phyloP scores from a whole-genome alignment of 2,329 filamentous ascomycete genomes.

The Orbilia quercus region DNA sequence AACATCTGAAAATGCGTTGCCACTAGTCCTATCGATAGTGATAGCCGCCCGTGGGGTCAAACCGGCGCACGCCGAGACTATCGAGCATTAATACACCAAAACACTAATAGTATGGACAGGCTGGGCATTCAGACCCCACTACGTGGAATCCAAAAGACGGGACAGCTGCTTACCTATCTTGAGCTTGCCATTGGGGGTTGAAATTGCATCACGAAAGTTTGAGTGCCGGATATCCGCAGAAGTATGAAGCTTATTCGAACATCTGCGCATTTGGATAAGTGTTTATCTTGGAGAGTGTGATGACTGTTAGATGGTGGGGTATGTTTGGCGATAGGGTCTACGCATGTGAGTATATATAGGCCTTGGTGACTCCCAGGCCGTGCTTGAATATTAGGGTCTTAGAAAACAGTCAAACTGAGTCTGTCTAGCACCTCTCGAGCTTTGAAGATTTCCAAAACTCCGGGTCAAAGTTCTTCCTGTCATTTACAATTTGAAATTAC shows the following conservation, averaged over 20 bases:
- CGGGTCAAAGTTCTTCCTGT: too few species aligned
- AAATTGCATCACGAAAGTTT: slow-evolving; percentile 33
- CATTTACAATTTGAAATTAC: neutral
- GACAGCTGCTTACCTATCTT: slow-evolving; percentile 5
- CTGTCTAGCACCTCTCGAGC: neutral
- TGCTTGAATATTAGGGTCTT: neutral
- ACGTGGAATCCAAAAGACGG: neutral
- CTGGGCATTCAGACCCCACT: neutral
- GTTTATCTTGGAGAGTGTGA: too few species aligned
- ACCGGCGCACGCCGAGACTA: neutral
- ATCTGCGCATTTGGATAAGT: too few species aligned
- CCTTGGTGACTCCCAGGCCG: neutral
- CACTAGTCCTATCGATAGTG: neutral
- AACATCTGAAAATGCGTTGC: slow-evolving; percentile 11
- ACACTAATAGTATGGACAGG: neutral
- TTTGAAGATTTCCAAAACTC: neutral
- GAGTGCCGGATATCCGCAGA: slow-evolving; percentile 32
- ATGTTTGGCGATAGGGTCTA: too few species aligned
- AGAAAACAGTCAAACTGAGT: too few species aligned
- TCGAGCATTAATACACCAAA: neutral
- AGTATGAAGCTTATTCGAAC: too few species aligned
- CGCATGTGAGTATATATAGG: too few species aligned
- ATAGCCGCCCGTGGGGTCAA: neutral
- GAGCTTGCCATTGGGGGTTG: slow-evolving; percentile 43
- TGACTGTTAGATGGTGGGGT: neutral